phyloP scores from a whole-genome alignment of 73 alveolate species.

The Urostyla sp. region DNA sequence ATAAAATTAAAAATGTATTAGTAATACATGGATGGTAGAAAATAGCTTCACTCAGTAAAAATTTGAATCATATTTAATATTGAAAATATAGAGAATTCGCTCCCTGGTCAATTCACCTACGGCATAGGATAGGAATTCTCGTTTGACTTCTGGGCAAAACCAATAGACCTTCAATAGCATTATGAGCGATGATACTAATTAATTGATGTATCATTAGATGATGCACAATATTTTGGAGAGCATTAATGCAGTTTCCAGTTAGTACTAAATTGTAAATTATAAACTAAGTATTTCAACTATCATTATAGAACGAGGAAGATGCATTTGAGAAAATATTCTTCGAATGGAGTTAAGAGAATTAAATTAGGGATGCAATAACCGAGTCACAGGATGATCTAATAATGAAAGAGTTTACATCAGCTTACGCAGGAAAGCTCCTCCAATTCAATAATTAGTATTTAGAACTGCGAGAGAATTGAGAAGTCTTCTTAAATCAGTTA shows the following conservation, averaged over 20 bases:
- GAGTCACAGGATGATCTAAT: constrained; percentile 4
- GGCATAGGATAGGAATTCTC: too few species aligned
- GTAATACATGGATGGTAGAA: too few species aligned
- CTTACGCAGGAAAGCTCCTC: constrained; percentile 27
- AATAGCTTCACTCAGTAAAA: too few species aligned
- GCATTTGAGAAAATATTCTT: constrained; percentile 46
- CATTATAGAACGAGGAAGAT: constrained; percentile 24
- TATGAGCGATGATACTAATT: constrained; percentile 42
- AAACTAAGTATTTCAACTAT: neutral
- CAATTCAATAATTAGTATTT: constrained; percentile 1
- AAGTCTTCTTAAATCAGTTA: constrained; percentile 4
- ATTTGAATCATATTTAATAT: too few species aligned
- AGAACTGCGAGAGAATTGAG: constrained; percentile 36
- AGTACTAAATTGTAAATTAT: neutral
- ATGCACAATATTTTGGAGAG: constrained; percentile 34
- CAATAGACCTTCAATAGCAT: too few species aligned
- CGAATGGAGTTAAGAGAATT: constrained; percentile 35
- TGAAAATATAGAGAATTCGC: too few species aligned
- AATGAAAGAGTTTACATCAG: constrained; percentile 34
- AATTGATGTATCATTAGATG: constrained; percentile 17
- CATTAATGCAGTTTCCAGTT: constrained; percentile 6
- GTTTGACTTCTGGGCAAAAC: too few species aligned
- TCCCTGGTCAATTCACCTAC: too few species aligned
- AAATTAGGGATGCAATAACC: constrained; percentile 21
- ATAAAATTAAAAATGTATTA: too few species aligned